Conservation (phyloP, 2,329 filamentous ascomycete genomes). For the Cercospora beticola region DNA sequence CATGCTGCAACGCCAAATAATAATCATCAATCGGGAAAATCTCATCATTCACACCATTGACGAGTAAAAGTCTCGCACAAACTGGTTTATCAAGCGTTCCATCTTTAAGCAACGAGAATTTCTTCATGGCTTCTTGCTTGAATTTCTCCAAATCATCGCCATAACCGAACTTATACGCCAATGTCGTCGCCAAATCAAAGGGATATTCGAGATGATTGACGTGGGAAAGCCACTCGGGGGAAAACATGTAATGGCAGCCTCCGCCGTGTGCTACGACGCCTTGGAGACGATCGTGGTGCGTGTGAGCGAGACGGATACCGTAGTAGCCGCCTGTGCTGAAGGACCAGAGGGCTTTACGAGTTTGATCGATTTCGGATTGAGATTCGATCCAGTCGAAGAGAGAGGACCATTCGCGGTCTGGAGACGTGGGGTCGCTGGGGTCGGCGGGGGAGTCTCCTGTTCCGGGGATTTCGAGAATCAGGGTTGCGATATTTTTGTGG, state of each 20-base stretch:
- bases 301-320: constrained; percentile 58
- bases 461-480: constrained; percentile 58
- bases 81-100: constrained; percentile 54
- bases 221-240: constrained; percentile 53
- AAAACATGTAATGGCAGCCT: constrained; percentile 60
- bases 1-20: constrained; percentile 55
- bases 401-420: constrained; percentile 56
- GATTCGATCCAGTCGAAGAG: constrained; percentile 56
- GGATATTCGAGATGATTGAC: constrained; percentile 60
- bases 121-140: constrained; percentile 48
- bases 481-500: constrained; percentile 49
- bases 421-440: constrained; percentile 47
- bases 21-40: constrained; percentile 64
- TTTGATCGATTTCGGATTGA: constrained; percentile 50
- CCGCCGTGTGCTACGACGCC: constrained; percentile 57
- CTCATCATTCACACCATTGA: constrained; percentile 60
- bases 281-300: constrained; percentile 52
- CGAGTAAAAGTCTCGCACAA: constrained; percentile 54
- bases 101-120: constrained; percentile 56
- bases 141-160: constrained; percentile 45
- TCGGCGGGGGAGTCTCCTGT: constrained; percentile 57
- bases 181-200: constrained; percentile 55
- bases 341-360: constrained; percentile 54
- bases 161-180: constrained; percentile 53
- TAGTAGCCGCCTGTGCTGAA: constrained; percentile 62